Conservation (phyloP, 2,329 filamentous ascomycete species). For the Ascochyta viciae-villosae region DNA sequence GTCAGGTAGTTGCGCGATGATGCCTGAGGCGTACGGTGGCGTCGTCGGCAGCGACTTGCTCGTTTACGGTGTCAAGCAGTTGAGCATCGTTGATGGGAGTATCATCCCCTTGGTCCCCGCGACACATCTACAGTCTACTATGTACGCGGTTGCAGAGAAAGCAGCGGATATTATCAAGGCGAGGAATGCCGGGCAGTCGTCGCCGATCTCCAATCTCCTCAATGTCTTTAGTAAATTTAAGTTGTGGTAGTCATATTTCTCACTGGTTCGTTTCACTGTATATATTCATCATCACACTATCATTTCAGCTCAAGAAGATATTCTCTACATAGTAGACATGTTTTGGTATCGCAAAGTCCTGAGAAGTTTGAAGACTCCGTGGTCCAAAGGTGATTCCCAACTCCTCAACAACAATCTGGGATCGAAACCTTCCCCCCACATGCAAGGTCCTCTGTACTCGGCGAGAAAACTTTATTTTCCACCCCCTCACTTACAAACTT, state of each 20-base stretch:
- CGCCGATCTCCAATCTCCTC: not conserved
- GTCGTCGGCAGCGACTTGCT: conserved; percentile 32
- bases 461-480: too few relatives aligned
- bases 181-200: not conserved
- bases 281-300: not conserved
- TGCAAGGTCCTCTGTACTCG: too few relatives aligned
- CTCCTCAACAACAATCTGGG: too few relatives aligned
- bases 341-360: too few relatives aligned
- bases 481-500: too few relatives aligned
- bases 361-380: too few relatives aligned
- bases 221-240: not conserved
- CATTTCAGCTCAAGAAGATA: too few relatives aligned
- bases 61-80: conserved; percentile 34
- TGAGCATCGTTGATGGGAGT: conserved; percentile 44
- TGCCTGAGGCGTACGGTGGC: conserved; percentile 37
- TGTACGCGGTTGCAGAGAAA: conserved; percentile 45
- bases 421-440: too few relatives aligned
- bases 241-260: not conserved
- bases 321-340: too few relatives aligned
- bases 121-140: conserved; percentile 38
- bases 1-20: conserved; percentile 38
- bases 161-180: conserved; percentile 42
- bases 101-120: conserved; percentile 40
- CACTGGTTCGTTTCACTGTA: not conserved
- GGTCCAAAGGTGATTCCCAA: too few relatives aligned